Base-by-base conservation (phyloP, 177 flowering plant genomes). In the Vitis hybrid region DNA sequence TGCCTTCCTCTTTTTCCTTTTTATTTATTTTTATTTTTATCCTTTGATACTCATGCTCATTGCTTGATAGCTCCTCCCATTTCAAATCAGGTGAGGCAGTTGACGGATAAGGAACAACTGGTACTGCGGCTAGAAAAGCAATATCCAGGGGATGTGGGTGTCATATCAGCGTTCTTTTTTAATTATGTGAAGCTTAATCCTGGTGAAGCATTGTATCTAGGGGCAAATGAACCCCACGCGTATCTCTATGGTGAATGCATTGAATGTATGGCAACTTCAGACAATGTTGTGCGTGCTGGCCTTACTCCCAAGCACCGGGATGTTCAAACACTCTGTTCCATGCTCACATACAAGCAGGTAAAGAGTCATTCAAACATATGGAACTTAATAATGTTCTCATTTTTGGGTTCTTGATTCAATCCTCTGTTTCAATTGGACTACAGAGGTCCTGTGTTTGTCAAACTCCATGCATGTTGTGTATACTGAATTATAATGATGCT, bases 251-350 rank as follows among this genome's bases (percentile, higher is more conserved):
- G 99, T 15, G 98, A 96, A 13, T 94, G 98, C 73, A 71, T 94
- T 5, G 99, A 96, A 68, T 90, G 95, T 81, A 96, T 94, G 98
- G 99, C 98, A 52, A 87, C 99, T 49, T 94, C 99, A 24, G 97
- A 95, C 81, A 95, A 95, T 86, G 99, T 94, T 70, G 97, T 94
- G 4, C 88, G 99, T 24, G 99, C 99, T 18, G 99, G 99, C 71
- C 97, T 96, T 52, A 96, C 99, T 28, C 90, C 95, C 10, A 96
- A 96, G 80, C 75, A 78, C 19, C 86, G 92, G 18, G 97, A 96
- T 80, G 87, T 92, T 47, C 78, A 80, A 66, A 90, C 92, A 65
- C 90, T 94, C 11, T 94, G 98, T 75, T 85, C 94, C 53, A 94
- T 96, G 99, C 91, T 96, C 69, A 92, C 97, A 17, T 96, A 92